Percentiles rank a stretch among this genome's conserved stretches.
Evolutionary conservation across 2,329 filamentous ascomycete genomes (phyloP).

Genomic region (Trichoderma polysporum): DNA sequence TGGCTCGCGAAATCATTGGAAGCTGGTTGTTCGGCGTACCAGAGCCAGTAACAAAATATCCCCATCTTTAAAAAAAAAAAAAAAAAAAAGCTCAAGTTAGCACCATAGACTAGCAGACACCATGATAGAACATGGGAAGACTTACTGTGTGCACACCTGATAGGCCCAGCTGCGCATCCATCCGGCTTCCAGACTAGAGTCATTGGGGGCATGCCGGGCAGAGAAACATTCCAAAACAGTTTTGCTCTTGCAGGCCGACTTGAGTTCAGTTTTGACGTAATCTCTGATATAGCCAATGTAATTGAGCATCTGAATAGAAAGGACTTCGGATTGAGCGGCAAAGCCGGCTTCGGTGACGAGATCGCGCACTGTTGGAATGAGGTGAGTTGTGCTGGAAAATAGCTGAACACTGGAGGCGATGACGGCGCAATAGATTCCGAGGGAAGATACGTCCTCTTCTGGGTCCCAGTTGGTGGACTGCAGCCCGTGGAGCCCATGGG

Average conservation of each 20-base stretch:
- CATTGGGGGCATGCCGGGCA: constrained; percentile 25
- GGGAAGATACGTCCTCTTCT: constrained; percentile 39
- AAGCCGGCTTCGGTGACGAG: constrained; percentile 46
- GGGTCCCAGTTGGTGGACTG: constrained; percentile 58
- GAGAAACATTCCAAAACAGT: constrained; percentile 35
- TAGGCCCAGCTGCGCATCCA: constrained; percentile 48
- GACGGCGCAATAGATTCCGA: constrained; percentile 50
- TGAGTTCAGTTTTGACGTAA: constrained; percentile 31
- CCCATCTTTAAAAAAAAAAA: constrained; percentile 65
- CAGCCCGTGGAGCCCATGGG: constrained; percentile 42
- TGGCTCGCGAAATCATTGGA: constrained; percentile 69
- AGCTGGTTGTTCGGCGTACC: constrained; percentile 63
- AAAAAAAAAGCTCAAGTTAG: background rate
- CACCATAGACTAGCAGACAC: background rate
- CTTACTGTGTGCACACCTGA: constrained; percentile 56
- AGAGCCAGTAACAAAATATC: constrained; percentile 73
- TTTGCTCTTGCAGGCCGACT: constrained; percentile 28
- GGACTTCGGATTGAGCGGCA: constrained; percentile 34
- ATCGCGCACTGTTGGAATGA: constrained; percentile 37
- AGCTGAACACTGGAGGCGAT: constrained; percentile 44
- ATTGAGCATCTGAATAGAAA: constrained; percentile 50
- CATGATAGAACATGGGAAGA: background rate
- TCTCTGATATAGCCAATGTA: constrained; percentile 48
- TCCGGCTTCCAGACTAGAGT: constrained; percentile 26
- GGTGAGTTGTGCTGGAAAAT: constrained; percentile 42